Base-by-base conservation (phyloP, 768 basidiomycete species). In the Baorangia bicolor region DNA sequence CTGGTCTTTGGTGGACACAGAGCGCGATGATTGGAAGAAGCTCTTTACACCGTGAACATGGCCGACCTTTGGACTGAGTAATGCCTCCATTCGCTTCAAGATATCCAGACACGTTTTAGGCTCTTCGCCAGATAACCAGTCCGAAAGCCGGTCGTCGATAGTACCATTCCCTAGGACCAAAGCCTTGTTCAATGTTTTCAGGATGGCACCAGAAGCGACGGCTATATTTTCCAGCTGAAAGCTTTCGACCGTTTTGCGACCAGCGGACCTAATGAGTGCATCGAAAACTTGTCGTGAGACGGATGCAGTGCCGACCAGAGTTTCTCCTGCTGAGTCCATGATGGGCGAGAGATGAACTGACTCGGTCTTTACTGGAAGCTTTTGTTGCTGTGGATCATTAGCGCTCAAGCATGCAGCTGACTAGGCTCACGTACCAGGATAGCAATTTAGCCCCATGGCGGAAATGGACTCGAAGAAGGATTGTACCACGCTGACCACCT, bases 81-180 rank as follows among this genome's bases (percentile, higher is more conserved):
- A 2, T 12, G 4, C 35, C 3, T 60, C 49, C 62, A 64, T 64
- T 10, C 25, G 40, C 12, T 37, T 49, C 55, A 63, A 44, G 14
- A 28, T 45, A 3, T 49, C 20, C 34, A 63, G 12, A 13, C 55
- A 64, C 1, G 1, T 13, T 6, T 4, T 16, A 0, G 58, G 62
- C 13, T 64, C 62, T 8, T 25, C 23, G 27, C 49, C 23, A 2
- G 4, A 1, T 3, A 64, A 7, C 58, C 62, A 64, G n/a, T 64
- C 55, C 1, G 3, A 4, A 3, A 64, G 53, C 2, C 62, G 35
- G n/a, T 41, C 49, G 1, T 64, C 62, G 28, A 61, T 10, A 4
- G 1, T 18, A 16, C 31, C 25, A 1, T 12, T 34, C 7, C n/a
- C n/a, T 13, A 37, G 30, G n/a, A 53, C 0, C 14, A 57, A 27